Percentiles rank a stretch among this genome's conserved stretches.
phyloP scores from a whole-genome alignment of 1,139 yeast genomes.

The Hemisphaericaspora xylofermentans region DNA sequence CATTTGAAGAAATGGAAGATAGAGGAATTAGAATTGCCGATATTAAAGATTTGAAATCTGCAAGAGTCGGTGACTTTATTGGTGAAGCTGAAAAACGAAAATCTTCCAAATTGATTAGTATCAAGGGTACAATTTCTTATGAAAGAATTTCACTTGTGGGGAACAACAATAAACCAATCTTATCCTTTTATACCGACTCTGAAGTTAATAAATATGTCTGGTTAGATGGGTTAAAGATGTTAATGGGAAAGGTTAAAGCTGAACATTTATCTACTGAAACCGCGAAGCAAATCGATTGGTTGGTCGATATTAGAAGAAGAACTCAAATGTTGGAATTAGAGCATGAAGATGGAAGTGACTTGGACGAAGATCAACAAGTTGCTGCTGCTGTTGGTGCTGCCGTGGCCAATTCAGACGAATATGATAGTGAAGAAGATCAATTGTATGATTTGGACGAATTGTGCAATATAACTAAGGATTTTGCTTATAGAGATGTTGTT shows the following conservation, averaged over 20 bases:
- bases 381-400: background rate
- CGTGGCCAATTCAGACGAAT: conserved; percentile 9
- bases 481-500: background rate
- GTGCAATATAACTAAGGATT: conserved; percentile 31
- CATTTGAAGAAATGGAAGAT: conserved; percentile 52
- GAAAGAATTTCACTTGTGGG: conserved; percentile 54
- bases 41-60: conserved; percentile 42
- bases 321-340: conserved; percentile 64
- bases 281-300: conserved; percentile 52
- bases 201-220: conserved; percentile 70
- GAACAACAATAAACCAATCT: conserved; percentile 37
- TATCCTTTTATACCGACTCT: conserved; percentile 70
- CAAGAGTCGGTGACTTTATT: conserved; percentile 41
- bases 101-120: conserved; percentile 44
- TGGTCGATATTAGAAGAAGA: conserved; percentile 60
- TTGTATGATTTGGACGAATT: conserved; percentile 45
- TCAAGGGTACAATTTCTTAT: conserved; percentile 54
- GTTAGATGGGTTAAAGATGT: conserved; percentile 77
- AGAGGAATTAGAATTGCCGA: conserved; percentile 28
- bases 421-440: conserved; percentile 39
- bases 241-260: conserved; percentile 34
- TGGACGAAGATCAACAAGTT: background rate
- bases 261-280: conserved; percentile 58
- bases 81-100: conserved; percentile 40
- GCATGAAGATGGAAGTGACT: conserved; percentile 19